Evolutionary conservation across 768 basidiomycete genomes (phyloP), one percentile per base, ranked within the genome.

Genomic region (Terana coerulea): DNA sequence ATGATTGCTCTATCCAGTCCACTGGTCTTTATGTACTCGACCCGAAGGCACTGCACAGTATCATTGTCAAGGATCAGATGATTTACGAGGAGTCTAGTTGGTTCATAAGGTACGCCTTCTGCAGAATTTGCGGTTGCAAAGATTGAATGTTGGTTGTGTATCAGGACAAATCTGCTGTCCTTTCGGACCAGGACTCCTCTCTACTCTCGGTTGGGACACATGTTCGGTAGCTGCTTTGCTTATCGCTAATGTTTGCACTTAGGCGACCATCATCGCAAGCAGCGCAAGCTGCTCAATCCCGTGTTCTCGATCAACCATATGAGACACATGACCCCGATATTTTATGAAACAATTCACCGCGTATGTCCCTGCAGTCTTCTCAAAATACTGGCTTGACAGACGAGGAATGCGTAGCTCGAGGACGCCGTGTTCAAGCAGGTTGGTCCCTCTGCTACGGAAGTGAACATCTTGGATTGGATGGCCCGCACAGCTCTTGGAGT

Each of bases 11-110:
- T n/a, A 22, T 35, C 2, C 28, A 66, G 64, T 37, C 52, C 15
- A 48, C 53, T 19, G 58, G 58, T 48, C 56, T 66, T 0, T 62
- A 61, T 53, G 59, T 58, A 5, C 61, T 54, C 43, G 62, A 64
- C 35, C 59, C 61, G 1, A 51, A 54, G 5, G 62, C 61, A 7
- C 51, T 62, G 28, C 59, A 58, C 33, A 47, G 46, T 40, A 59
- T 64, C 41, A 45, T 62, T 5, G 52, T 62, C 28, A 58, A 58
- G 48, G 64, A 66, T 12, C 62, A 65, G 45, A 44, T 52, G 1
- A 61, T 59, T 1, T 65, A 56, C 34, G 63, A 61, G 19, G 59
- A 64, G 42, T 52, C 60, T 5, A 40, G 49, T 10, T 55, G 54
- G 54, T 51, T 55, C 30, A 40, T 55, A 10, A 8, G 17, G 54